Percentiles rank a stretch among this genome's conserved stretches.
These are phyloP conservation scores for Coemansia sp. DNA, from an alignment of 371 early-diverging fungal species.

Conservation along the genomic window DNA sequence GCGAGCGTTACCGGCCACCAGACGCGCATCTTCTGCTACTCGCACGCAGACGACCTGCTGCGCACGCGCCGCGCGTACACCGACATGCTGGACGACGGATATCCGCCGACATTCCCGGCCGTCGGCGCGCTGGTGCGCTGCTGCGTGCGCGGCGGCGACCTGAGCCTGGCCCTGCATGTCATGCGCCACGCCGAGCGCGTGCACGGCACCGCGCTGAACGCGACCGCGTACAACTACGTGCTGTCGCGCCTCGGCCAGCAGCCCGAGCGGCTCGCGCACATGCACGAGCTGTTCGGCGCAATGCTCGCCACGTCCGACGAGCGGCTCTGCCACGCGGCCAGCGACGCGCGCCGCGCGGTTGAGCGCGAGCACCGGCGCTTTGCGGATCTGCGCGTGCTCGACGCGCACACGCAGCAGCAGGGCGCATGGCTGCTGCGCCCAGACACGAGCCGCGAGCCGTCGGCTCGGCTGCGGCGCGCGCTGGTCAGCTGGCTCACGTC, in stretches of 20 bases:
- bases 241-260: slow-evolving; percentile 8
- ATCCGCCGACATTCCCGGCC: slow-evolving; percentile 14
- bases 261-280: background rate
- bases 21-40: slow-evolving; percentile 21
- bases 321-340: slow-evolving; percentile 1
- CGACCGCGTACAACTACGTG: slow-evolving; percentile 26
- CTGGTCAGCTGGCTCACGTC: slow-evolving; percentile 36
- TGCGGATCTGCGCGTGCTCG: slow-evolving; percentile 18
- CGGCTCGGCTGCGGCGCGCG: slow-evolving; percentile 18
- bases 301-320: slow-evolving; percentile 23
- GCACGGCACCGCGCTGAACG: slow-evolving; percentile 9
- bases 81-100: slow-evolving; percentile 34
- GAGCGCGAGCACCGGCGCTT: slow-evolving; percentile 4
- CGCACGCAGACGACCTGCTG: slow-evolving; percentile 18
- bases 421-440: slow-evolving; percentile 15
- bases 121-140: slow-evolving; percentile 25
- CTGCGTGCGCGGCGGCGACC: slow-evolving; percentile 17
- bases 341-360: slow-evolving; percentile 7
- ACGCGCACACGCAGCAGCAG: background rate
- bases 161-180: slow-evolving; percentile 21
- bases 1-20: slow-evolving; percentile 18
- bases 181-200: slow-evolving; percentile 28
- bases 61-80: slow-evolving; percentile 36
- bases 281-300: slow-evolving; percentile 4
- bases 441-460: slow-evolving; percentile 1